A percentile compares a stretch with the other conserved stretches of the same genome.
Conservation (phyloP, 1,284 basidiomycete genomes). For the Trichosporon sp. region DNA sequence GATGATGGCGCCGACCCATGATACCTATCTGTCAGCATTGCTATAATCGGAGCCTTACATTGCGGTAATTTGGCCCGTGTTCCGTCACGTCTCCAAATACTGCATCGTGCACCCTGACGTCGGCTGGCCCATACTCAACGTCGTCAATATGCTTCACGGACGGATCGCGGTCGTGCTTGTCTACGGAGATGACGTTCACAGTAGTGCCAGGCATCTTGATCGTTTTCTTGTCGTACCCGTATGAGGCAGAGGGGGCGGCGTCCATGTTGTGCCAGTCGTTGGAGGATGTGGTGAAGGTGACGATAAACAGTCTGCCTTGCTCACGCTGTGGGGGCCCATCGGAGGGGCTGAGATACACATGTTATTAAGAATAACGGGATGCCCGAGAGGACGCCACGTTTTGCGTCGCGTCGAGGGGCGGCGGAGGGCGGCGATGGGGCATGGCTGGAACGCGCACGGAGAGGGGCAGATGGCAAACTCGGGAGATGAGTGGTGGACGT, state of each 20-base stretch:
- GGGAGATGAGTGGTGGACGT: neutral
- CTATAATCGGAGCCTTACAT: constrained; percentile 18
- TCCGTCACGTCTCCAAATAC: neutral
- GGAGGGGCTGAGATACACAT: neutral
- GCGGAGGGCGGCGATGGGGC: neutral
- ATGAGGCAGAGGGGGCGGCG: too few species aligned
- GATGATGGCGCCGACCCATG: constrained; percentile 30
- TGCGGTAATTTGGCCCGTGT: neutral
- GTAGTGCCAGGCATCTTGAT: neutral
- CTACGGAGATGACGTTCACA: neutral
- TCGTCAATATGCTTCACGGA: neutral
- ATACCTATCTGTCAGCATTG: neutral
- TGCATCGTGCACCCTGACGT: neutral
- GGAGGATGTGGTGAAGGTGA: neutral
- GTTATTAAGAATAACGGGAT: neutral
- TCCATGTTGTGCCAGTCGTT: neutral
- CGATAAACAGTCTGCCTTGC: neutral
- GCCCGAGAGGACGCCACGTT: neutral
- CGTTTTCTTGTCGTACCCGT: neutral
- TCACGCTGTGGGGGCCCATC: neutral
- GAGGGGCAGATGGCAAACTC: neutral
- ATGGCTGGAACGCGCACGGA: neutral
- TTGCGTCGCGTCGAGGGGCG: too few species aligned
- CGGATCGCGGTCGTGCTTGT: neutral
- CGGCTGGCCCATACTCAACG: neutral